Evolutionary conservation across 345 rosid species (phyloP).

Genomic region (Ceriops zippeliana): DNA sequence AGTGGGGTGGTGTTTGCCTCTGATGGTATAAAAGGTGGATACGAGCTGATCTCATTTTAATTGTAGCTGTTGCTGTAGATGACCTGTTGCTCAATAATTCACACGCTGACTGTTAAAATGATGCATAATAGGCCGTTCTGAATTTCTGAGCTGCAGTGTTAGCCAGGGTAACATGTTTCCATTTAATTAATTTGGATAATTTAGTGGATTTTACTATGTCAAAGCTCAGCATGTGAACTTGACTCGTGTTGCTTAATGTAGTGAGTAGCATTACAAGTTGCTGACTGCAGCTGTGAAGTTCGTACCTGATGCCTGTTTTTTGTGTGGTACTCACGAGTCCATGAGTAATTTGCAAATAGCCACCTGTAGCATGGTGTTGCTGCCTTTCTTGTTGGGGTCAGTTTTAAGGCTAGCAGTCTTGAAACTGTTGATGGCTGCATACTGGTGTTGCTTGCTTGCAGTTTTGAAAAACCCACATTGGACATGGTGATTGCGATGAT

Average conservation of each 20-base stretch:
- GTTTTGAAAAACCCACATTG: background rate
- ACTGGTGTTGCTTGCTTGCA: background rate
- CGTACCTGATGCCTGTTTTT: constrained; percentile 35
- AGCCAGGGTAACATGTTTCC: constrained; percentile 26
- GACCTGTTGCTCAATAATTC: constrained; percentile 22
- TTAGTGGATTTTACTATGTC: constrained; percentile 14
- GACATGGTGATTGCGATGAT: background rate
- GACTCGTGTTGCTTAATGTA: constrained; percentile 39
- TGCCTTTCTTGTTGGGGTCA: constrained; percentile 9
- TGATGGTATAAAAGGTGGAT: constrained; percentile 28
- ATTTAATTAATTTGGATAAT: constrained; percentile 27
- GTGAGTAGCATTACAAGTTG: constrained; percentile 36
- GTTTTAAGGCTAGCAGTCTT: background rate
- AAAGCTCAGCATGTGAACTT: constrained; percentile 15
- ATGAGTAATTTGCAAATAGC: constrained; percentile 23
- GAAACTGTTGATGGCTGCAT: background rate
- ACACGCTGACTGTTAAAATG: constrained; percentile 16
- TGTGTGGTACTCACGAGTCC: constrained; percentile 29
- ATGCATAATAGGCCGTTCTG: constrained; percentile 30
- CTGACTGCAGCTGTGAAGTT: constrained; percentile 47
- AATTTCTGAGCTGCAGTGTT: constrained; percentile 20
- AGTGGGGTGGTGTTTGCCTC: constrained; percentile 33
- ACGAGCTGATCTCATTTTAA: constrained; percentile 24
- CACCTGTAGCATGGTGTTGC: constrained; percentile 35
- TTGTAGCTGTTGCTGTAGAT: constrained; percentile 36